A percentile compares a stretch with the other conserved stretches of the same genome.
Evolutionary conservation across 768 basidiomycete genomes (phyloP).

Genomic region (Russula ochroleuca): DNA sequence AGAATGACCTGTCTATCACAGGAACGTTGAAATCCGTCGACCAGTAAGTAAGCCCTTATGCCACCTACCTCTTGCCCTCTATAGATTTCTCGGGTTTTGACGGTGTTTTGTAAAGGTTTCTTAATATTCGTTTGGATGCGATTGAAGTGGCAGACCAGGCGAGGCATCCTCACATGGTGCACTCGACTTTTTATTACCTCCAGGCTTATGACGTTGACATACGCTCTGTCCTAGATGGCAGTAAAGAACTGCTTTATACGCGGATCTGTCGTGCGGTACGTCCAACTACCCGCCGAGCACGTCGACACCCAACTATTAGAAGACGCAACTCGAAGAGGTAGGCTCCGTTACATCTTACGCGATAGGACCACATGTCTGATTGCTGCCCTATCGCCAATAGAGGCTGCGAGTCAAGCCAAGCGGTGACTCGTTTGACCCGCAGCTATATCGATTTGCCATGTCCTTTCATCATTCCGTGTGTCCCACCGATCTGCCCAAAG

Average conservation of each 20-base stretch:
- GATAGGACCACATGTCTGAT: not conserved
- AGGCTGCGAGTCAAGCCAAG: slow-evolving; percentile 20
- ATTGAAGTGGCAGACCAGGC: slow-evolving; percentile 91
- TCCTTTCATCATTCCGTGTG: not conserved
- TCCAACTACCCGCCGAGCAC: slow-evolving; percentile 85
- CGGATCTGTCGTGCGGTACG: slow-evolving; percentile 96
- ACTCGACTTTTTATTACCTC: slow-evolving; percentile 25
- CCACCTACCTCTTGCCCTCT: slow-evolving; percentile 33
- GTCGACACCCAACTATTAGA: slow-evolving; percentile 95
- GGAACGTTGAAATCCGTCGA: slow-evolving; percentile 96
- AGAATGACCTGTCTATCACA: slow-evolving; percentile 96
- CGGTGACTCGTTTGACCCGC: slow-evolving; percentile 11
- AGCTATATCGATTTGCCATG: slow-evolving; percentile 1
- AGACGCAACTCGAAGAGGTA: slow-evolving; percentile 95
- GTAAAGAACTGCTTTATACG: slow-evolving; percentile 99
- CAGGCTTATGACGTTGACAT: not conserved
- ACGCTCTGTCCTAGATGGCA: slow-evolving; percentile 64
- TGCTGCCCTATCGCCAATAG: slow-evolving; percentile 2
- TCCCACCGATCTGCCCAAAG: slow-evolving; percentile 1
- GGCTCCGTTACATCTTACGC: slow-evolving; percentile 23
- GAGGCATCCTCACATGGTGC: slow-evolving; percentile 95
- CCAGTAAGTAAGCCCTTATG: slow-evolving; percentile 57
- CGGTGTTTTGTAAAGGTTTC: slow-evolving; percentile 49
- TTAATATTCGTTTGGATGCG: slow-evolving; percentile 94
- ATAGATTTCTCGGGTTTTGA: not conserved